These are phyloP conservation scores for Saposhnikovia divaricata DNA, from an alignment of 129 eudicot species.

Conservation along the genomic window DNA sequence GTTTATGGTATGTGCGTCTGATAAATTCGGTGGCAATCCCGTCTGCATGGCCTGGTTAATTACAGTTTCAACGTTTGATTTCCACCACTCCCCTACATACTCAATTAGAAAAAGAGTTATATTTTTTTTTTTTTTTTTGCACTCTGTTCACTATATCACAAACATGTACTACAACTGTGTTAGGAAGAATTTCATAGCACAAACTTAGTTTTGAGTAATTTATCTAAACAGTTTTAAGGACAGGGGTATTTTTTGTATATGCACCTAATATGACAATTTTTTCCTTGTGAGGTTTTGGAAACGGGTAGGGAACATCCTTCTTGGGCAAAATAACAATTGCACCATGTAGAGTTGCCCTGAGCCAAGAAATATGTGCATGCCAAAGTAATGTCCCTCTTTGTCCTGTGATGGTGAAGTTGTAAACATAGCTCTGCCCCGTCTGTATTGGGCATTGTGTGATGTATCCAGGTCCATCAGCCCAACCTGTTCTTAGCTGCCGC, in stretches of 20 bases:
- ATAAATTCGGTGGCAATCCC: constrained; percentile 71
- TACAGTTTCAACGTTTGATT: constrained; percentile 59
- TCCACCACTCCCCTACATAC: constrained; percentile 84
- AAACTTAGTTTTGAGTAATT: neutral
- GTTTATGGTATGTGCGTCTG: constrained; percentile 81
- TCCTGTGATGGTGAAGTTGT: constrained; percentile 67
- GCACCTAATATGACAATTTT: constrained; percentile 48
- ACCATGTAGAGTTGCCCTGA: constrained; percentile 74
- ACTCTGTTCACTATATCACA: neutral
- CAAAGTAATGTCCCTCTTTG: constrained; percentile 86
- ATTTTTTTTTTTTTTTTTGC: neutral
- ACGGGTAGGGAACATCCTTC: constrained; percentile 61
- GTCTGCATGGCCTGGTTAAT: constrained; percentile 52
- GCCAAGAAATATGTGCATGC: constrained; percentile 85
- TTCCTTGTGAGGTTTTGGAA: constrained; percentile 70
- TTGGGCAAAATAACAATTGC: constrained; percentile 72
- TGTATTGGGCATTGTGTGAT: constrained; percentile 81
- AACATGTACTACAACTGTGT: neutral
- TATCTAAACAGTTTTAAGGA: neutral
- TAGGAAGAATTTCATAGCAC: neutral
- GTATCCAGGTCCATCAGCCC: constrained; percentile 85
- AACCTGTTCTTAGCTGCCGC: constrained; percentile 69
- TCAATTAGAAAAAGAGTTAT: neutral
- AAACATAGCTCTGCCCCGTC: constrained; percentile 56
- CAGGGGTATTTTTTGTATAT: neutral